phyloP scores from a whole-genome alignment of 2,329 filamentous ascomycete genomes.

The Apiospora marii region DNA sequence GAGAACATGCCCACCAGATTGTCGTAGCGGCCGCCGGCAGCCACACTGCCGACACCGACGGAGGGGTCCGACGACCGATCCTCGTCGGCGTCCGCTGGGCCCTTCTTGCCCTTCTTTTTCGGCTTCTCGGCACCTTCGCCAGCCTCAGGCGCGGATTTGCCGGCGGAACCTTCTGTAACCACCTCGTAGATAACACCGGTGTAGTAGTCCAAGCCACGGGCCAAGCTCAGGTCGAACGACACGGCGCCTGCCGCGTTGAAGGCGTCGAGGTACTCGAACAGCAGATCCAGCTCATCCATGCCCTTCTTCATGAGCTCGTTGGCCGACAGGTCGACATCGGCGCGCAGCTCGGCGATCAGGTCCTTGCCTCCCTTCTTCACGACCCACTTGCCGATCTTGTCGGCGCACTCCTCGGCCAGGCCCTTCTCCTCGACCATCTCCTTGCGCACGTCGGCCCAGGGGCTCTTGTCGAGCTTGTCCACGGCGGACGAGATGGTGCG shows the following conservation, averaged over 20 bases:
- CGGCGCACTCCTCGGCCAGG: slow-evolving; percentile 69
- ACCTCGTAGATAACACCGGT: slow-evolving; percentile 79
- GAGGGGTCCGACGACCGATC: slow-evolving; percentile 75
- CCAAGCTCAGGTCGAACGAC: slow-evolving; percentile 77
- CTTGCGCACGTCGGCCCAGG: slow-evolving; percentile 76
- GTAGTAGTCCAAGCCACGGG: slow-evolving; percentile 79
- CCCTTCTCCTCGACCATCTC: slow-evolving; percentile 84
- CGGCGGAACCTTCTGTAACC: slow-evolving; percentile 72
- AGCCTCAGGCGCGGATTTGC: slow-evolving; percentile 45
- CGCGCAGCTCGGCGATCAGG: slow-evolving; percentile 65
- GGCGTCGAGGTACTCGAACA: slow-evolving; percentile 74
- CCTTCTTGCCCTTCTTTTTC: slow-evolving; percentile 53
- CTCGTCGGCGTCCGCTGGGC: slow-evolving; percentile 53
- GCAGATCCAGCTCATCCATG: slow-evolving; percentile 71
- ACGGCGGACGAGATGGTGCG: slow-evolving; percentile 78
- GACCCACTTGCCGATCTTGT: slow-evolving; percentile 77
- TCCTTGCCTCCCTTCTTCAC: slow-evolving; percentile 72
- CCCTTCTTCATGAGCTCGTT: slow-evolving; percentile 73
- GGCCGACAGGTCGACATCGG: slow-evolving; percentile 65
- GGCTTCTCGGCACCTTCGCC: slow-evolving; percentile 35
- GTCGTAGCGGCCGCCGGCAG: slow-evolving; percentile 80
- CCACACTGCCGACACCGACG: slow-evolving; percentile 77
- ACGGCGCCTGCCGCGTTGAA: slow-evolving; percentile 70
- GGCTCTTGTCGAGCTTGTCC: slow-evolving; percentile 80
- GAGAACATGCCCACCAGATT: slow-evolving; percentile 81